Percentiles rank a stretch among this genome's conserved stretches.
phyloP scores from a whole-genome alignment of 352 stramenopile genomes.

The Phytopythium vexans region DNA sequence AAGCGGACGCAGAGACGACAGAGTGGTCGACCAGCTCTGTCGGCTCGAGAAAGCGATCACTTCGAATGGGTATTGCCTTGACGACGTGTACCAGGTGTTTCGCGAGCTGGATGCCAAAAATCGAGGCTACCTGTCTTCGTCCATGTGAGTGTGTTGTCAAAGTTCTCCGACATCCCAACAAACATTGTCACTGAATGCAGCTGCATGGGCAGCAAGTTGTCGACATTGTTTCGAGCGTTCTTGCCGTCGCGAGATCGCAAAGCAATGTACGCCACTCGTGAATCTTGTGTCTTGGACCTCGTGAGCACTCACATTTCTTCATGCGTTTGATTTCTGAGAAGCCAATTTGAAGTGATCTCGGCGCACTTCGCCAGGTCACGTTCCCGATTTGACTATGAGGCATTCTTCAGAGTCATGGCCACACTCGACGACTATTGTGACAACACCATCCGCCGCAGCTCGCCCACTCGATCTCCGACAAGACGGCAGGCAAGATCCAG shows the following conservation, averaged over 20 bases:
- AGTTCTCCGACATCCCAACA: too few relatives aligned
- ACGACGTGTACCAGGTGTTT: constrained; percentile 18
- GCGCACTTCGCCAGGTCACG: constrained; percentile 2
- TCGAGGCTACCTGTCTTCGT: constrained; percentile 7
- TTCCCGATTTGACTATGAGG: constrained; percentile 20
- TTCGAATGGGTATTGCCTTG: constrained; percentile 60
- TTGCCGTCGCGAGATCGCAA: constrained; percentile 12
- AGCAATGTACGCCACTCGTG: constrained; percentile 11
- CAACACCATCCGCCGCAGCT: too few relatives aligned
- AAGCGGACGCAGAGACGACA: too few relatives aligned
- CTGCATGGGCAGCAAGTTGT: constrained; percentile 15
- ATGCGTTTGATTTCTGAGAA: constrained; percentile 5
- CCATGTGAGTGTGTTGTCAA: background rate
- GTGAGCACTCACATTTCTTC: too few relatives aligned
- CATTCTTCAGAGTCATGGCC: constrained; percentile 14
- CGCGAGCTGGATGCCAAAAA: constrained; percentile 7
- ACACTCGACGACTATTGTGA: too few relatives aligned
- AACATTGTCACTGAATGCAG: too few relatives aligned
- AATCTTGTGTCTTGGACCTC: too few relatives aligned
- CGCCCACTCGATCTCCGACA: constrained; percentile 11
- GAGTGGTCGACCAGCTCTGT: too few relatives aligned
- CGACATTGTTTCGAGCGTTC: constrained; percentile 5
- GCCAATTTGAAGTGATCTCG: constrained; percentile 8
- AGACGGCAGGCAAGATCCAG: constrained; percentile 15
- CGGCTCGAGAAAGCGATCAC: too few relatives aligned